Evolutionary conservation across 192 early-diverging fungal species (phyloP).

Genomic region (Linnemannia elongata): DNA sequence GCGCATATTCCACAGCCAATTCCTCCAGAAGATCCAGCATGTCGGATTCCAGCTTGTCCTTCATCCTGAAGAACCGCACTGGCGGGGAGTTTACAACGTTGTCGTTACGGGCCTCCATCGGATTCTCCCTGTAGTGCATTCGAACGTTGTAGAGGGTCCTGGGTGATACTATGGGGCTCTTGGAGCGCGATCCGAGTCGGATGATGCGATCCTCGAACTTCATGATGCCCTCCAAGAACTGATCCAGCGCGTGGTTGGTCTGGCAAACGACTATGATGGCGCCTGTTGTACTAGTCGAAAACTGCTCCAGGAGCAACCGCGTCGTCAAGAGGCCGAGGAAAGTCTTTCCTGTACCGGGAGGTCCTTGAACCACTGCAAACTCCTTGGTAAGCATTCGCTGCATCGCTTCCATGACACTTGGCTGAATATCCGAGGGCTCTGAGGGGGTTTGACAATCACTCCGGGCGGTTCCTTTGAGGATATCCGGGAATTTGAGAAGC

Average conservation of each 20-base stretch:
- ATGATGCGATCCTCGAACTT: slow-evolving; percentile 61
- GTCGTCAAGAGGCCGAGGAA: slow-evolving; percentile 66
- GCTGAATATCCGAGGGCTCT: slow-evolving; percentile 1
- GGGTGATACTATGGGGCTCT: slow-evolving; percentile 47
- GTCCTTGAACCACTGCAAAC: slow-evolving; percentile 67
- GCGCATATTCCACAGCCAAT: slow-evolving; percentile 61
- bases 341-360: slow-evolving; percentile 74
- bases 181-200: slow-evolving; percentile 65
- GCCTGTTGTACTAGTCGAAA: slow-evolving; percentile 18
- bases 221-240: slow-evolving; percentile 60
- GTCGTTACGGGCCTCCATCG: slow-evolving; percentile 16
- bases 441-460: not conserved
- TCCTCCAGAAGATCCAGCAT: slow-evolving; percentile 55
- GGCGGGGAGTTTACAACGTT: not conserved
- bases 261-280: slow-evolving; percentile 69
- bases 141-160: slow-evolving; percentile 58
- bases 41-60: slow-evolving; percentile 40
- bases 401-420: slow-evolving; percentile 62
- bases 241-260: slow-evolving; percentile 69
- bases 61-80: slow-evolving; percentile 36
- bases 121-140: slow-evolving; percentile 32
- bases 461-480: slow-evolving; percentile 3
- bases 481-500: slow-evolving; percentile 20
- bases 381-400: slow-evolving; percentile 59
- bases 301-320: slow-evolving; percentile 59